Percentiles rank a stretch among this genome's conserved stretches.
Conservation (phyloP, 108 stramenopile genomes). For the Cyclostephanos tholiformis region DNA sequence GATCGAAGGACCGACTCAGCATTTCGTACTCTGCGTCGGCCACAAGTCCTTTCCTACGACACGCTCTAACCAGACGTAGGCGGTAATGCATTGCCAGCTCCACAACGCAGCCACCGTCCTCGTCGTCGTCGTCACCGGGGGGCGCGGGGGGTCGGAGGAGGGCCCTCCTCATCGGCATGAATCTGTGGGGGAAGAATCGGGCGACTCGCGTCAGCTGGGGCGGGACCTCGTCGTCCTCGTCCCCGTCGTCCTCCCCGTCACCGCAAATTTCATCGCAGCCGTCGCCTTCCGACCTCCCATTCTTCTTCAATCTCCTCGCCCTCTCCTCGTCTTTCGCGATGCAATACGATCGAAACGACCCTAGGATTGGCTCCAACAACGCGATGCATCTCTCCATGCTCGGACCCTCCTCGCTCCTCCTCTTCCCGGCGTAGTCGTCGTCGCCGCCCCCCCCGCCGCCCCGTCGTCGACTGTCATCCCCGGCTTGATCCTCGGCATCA, state of each 20-base stretch:
- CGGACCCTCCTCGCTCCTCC: not conserved
- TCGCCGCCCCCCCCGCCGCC: not conserved
- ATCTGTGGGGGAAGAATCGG: slow-evolving; percentile 34
- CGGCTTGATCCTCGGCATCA: not conserved
- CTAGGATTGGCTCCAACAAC: slow-evolving; percentile 11
- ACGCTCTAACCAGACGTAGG: slow-evolving; percentile 30
- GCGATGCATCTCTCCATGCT: slow-evolving; percentile 21
- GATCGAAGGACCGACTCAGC: slow-evolving; percentile 12
- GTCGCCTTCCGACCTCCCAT: not conserved
- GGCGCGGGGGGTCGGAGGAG: slow-evolving; percentile 23
- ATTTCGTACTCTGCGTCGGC: slow-evolving; percentile 35
- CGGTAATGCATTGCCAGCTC: slow-evolving; percentile 29
- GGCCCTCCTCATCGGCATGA: slow-evolving; percentile 35
- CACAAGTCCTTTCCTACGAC: slow-evolving; percentile 24
- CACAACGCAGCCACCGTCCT: no score
- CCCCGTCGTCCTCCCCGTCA: not conserved
- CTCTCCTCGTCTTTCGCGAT: slow-evolving; percentile 2
- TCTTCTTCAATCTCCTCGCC: slow-evolving; percentile 1
- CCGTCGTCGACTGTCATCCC: not conserved
- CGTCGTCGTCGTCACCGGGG: not conserved
- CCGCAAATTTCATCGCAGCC: not conserved
- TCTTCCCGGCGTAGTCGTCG: not conserved
- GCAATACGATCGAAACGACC: slow-evolving; percentile 15
- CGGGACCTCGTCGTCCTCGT: slow-evolving; percentile 31
- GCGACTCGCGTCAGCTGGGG: slow-evolving; percentile 27